A percentile compares a stretch with the other conserved stretches of the same genome.
phyloP scores from a whole-genome alignment of 1,284 basidiomycete genomes.

The Tylopilus orsonianus region DNA sequence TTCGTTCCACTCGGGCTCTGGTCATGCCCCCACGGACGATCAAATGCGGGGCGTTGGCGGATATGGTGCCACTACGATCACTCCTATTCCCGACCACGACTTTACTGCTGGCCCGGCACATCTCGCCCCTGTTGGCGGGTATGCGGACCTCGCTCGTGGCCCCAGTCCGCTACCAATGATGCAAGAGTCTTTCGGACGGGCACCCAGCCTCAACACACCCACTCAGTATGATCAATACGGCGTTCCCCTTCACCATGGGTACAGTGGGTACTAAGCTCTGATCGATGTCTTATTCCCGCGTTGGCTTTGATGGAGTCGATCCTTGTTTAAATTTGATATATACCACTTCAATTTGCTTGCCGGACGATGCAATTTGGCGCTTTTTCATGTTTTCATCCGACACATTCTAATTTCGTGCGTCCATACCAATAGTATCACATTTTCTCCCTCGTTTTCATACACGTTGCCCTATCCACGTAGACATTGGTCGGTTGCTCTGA shows the following conservation, averaged over 20 bases:
- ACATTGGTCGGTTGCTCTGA: slow-evolving; percentile 13
- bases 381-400: slow-evolving; percentile 6
- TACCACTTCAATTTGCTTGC: slow-evolving; percentile 27
- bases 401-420: slow-evolving; percentile 10
- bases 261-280: slow-evolving; percentile 32
- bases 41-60: slow-evolving; percentile 33
- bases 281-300: background rate
- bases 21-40: slow-evolving; percentile 45
- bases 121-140: slow-evolving; percentile 69
- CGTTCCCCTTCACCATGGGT: slow-evolving; percentile 60
- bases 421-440: slow-evolving; percentile 25
- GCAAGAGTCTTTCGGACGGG: slow-evolving; percentile 50
- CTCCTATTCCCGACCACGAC: slow-evolving; percentile 70
- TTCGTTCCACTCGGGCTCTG: slow-evolving; percentile 68
- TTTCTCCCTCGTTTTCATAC: slow-evolving; percentile 5
- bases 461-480: background rate
- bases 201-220: slow-evolving; percentile 42
- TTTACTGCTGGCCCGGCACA: slow-evolving; percentile 68
- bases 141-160: slow-evolving; percentile 75
- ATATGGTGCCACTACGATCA: slow-evolving; percentile 31
- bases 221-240: slow-evolving; percentile 50
- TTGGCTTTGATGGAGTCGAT: background rate
- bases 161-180: slow-evolving; percentile 60
- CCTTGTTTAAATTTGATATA: slow-evolving; percentile 6
- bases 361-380: slow-evolving; percentile 30